A percentile compares a stretch with the other conserved stretches of the same genome.
These are phyloP conservation scores for Ophiostoma sp. DNA, from an alignment of 2,329 filamentous ascomycete genomes.

Conservation along the genomic window DNA sequence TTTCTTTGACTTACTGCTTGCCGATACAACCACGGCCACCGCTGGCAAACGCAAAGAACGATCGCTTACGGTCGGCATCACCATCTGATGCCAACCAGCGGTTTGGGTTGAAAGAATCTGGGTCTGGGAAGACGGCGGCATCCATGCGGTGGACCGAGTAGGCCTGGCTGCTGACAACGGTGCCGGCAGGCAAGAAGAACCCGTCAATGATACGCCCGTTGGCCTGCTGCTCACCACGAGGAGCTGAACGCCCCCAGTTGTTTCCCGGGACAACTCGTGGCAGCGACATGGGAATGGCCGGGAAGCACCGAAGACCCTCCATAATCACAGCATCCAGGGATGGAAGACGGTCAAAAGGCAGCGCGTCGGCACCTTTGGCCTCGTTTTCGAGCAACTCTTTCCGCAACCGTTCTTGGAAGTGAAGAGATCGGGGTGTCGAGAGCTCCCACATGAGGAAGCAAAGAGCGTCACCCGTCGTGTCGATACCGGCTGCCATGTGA, in stretches of 20 bases:
- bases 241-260: constrained; percentile 7
- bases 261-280: constrained; percentile 57
- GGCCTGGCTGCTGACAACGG: constrained; percentile 62
- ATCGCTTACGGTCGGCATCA: constrained; percentile 66
- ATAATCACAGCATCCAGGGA: constrained; percentile 65
- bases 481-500: constrained; percentile 71
- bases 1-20: constrained; percentile 57
- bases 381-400: constrained; percentile 51
- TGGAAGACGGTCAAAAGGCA: constrained; percentile 50
- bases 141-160: constrained; percentile 62
- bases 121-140: constrained; percentile 70
- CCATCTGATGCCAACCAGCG: constrained; percentile 77
- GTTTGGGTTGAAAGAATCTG: constrained; percentile 76
- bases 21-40: constrained; percentile 67
- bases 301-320: constrained; percentile 63
- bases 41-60: constrained; percentile 66
- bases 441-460: constrained; percentile 73
- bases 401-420: constrained; percentile 54
- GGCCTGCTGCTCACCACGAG: background rate
- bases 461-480: constrained; percentile 68
- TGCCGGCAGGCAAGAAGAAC: constrained; percentile 52
- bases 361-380: constrained; percentile 24
- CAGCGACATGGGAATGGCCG: constrained; percentile 67
- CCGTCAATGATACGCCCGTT: constrained; percentile 58
- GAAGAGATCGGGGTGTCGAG: constrained; percentile 57